Conservation (phyloP, 2,329 filamentous ascomycete species). For the Aspergillus calidoustus region DNA sequence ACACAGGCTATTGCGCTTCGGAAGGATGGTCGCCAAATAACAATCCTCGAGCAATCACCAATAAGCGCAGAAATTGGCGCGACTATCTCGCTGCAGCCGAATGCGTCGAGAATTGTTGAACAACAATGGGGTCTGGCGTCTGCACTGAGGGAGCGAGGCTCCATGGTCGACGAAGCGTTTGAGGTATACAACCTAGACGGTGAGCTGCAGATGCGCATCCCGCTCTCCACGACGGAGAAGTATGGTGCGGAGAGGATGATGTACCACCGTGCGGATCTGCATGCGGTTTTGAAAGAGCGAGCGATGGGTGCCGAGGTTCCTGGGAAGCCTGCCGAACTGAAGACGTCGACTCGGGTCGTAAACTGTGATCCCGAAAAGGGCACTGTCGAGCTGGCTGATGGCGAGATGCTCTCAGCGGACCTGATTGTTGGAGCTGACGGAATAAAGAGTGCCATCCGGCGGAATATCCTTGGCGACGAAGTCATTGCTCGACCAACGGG, state of each 20-base stretch:
- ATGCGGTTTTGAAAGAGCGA: conserved; percentile 24
- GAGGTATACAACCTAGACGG: conserved; percentile 32
- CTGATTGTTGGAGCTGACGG: conserved; percentile 38
- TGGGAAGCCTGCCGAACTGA: background rate
- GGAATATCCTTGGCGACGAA: conserved; percentile 2
- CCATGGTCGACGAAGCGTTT: conserved; percentile 32
- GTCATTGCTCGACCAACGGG: conserved; percentile 9
- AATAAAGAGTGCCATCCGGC: conserved; percentile 22
- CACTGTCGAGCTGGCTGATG: conserved; percentile 16
- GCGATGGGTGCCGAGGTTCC: conserved; percentile 4
- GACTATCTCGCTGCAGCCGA: conserved; percentile 52
- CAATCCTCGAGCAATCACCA: conserved; percentile 29
- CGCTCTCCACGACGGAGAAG: conserved; percentile 22
- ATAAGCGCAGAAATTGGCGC: conserved; percentile 52
- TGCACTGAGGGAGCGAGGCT: background rate
- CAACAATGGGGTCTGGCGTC: conserved; percentile 16
- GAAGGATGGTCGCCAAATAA: conserved; percentile 24
- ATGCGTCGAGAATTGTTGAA: conserved; percentile 32
- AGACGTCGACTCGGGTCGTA: background rate
- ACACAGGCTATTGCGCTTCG: conserved; percentile 34
- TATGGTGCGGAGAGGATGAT: conserved; percentile 29
- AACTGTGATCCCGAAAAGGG: conserved; percentile 13
- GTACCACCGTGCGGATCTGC: conserved; percentile 32
- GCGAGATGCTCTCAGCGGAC: conserved; percentile 25
- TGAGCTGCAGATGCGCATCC: conserved; percentile 23